phyloP scores from a whole-genome alignment of 192 early-diverging fungal genomes.

The Lobosporangium transversale region DNA sequence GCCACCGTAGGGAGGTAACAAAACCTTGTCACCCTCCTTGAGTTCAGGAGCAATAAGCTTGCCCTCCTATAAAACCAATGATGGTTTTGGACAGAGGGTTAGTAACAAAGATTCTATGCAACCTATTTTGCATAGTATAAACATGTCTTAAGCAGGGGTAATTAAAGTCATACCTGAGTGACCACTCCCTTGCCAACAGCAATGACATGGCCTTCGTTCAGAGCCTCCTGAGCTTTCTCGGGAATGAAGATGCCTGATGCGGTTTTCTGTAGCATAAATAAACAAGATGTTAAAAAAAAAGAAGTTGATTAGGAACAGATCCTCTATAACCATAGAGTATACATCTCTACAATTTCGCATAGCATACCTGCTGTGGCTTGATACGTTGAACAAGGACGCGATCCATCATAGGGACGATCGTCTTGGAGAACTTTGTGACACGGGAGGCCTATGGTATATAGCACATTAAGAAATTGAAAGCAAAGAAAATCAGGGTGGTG shows the following conservation, averaged over 20 bases:
- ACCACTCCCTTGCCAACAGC: constrained; percentile 92
- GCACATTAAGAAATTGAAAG: too few species aligned
- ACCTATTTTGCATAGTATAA: too few species aligned
- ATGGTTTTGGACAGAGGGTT: too few species aligned
- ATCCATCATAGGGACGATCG: constrained; percentile 97
- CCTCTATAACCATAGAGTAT: neutral
- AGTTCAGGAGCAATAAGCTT: constrained; percentile 82
- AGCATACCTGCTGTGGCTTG: constrained; percentile 85
- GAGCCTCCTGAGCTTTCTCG: constrained; percentile 96
- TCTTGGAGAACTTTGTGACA: constrained; percentile 66
- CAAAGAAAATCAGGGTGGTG: too few species aligned
- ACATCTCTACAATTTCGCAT: neutral
- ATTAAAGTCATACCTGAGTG: constrained; percentile 75
- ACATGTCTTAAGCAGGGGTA: too few species aligned
- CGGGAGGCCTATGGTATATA: constrained; percentile 30
- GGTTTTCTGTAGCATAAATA: constrained; percentile 77
- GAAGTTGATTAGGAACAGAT: too few species aligned
- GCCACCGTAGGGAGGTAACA: constrained; percentile 97
- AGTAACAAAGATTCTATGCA: too few species aligned
- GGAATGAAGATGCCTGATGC: constrained; percentile 96
- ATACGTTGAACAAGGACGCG: constrained; percentile 97
- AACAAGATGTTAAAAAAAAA: neutral
- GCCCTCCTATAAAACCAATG: constrained; percentile 71
- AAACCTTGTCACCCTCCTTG: constrained; percentile 92
- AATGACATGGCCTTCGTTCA: constrained; percentile 97